These are phyloP conservation scores for Penicillium paneum DNA, from an alignment of 2,329 filamentous ascomycete species.

Conservation along the genomic window DNA sequence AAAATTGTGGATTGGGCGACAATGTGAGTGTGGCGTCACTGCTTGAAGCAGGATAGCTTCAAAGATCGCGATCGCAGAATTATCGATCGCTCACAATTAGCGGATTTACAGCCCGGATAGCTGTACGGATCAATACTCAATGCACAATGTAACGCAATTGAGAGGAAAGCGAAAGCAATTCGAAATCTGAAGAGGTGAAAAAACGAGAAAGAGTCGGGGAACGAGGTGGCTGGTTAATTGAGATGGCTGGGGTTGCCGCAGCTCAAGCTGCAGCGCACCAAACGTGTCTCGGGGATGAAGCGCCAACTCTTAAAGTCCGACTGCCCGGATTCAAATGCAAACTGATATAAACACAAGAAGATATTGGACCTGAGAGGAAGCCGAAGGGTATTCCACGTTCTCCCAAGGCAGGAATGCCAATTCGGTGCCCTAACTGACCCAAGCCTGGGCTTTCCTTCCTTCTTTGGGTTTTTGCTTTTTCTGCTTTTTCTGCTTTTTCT, in stretches of 20 bases:
- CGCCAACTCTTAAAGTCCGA: not conserved
- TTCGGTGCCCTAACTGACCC: not conserved
- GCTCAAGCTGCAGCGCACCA: slow-evolving; percentile 23
- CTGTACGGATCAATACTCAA: slow-evolving; percentile 4
- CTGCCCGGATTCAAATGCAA: not conserved
- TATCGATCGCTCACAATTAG: not conserved
- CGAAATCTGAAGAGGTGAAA: slow-evolving; percentile 10
- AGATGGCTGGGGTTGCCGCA: slow-evolving; percentile 39
- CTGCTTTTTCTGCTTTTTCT: not conserved
- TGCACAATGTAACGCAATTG: slow-evolving; percentile 5
- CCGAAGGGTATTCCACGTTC: not conserved
- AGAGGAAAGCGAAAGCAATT: not conserved
- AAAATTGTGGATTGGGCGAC: slow-evolving; percentile 30
- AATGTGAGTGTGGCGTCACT: slow-evolving; percentile 30
- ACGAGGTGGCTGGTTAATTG: slow-evolving; percentile 39
- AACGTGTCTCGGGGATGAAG: slow-evolving; percentile 20
- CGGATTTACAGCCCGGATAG: not conserved
- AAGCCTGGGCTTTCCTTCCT: not conserved
- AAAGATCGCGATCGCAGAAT: slow-evolving; percentile 16
- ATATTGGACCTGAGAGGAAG: not conserved
- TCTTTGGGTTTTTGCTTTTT: not conserved
- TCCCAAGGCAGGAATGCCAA: not conserved
- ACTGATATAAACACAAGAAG: not conserved
- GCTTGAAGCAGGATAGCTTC: slow-evolving; percentile 15
- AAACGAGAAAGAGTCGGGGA: slow-evolving; percentile 14